Evolutionary conservation across 192 early-diverging fungal species (phyloP), one percentile per base, ranked within the genome.

Genomic region (Coemansia sp.): DNA sequence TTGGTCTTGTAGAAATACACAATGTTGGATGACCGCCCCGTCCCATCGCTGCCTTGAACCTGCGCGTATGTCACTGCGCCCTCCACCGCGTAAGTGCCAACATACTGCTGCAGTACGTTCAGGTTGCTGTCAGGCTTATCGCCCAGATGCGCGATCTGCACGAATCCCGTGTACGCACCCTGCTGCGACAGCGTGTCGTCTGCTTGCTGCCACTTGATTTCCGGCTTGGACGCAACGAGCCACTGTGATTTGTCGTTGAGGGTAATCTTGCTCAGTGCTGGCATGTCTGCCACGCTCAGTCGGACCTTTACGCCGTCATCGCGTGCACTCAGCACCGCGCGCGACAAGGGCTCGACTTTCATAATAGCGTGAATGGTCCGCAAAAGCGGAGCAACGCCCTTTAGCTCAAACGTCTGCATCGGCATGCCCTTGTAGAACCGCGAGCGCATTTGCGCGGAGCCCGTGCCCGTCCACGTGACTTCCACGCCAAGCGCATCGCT

Each of bases 371-470:
- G 78, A 48, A 64, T 58, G 2, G 83, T 82, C 14, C 22, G 28
- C 14, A 82, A 62, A 22, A 22, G 1, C 11, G 80, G 74, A 29
- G 67, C 45, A 44, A 71, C 61, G 42, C 38, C 25, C 7, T 64
- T 58, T 56, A 82, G 65, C 22, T 64, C 61, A 42, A 56, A 80
- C 4, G 83, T 84, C 49, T 75, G 49, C 46, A 81, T 81, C 7
- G 83, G 62, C 61, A 73, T 54, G 43, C 83, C 83, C 69, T 80
- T 80, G 65, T 72, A 80, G 65, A 82, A 79, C 28, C 75, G 54
- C 10, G 83, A 63, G 2, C 47, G 33, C 79, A 84, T 81, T 6
- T 54, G 55, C 9, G 67, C 43, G 0, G 54, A 25, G 5, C 45
- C 38, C 0, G 27, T 5, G 44, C 60, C 65, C 9, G 31, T 44